phyloP scores from a whole-genome alignment of 164 flowering plant species.

The Kingdonia uniflora region DNA sequence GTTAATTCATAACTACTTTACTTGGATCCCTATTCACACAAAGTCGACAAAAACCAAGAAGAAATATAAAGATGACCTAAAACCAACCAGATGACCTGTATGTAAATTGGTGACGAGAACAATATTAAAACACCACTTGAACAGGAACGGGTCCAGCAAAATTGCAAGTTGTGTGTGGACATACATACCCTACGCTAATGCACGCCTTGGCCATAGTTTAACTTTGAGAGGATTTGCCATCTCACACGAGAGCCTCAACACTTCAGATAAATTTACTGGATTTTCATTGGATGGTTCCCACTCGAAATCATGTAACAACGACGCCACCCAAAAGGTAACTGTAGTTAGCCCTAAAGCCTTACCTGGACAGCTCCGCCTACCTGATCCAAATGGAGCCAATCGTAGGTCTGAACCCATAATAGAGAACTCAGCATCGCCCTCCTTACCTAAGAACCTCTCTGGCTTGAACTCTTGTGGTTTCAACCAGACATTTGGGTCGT shows the following conservation, averaged over 20 bases:
- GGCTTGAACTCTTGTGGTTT: conserved; percentile 43
- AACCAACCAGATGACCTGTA: too few species aligned
- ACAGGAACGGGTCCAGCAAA: too few species aligned
- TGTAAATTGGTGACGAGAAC: too few species aligned
- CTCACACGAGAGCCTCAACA: conserved; percentile 45
- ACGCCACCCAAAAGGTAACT: conserved; percentile 46
- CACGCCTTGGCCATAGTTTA: background rate
- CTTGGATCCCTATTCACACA: too few species aligned
- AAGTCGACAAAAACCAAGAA: too few species aligned
- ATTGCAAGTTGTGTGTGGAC: too few species aligned
- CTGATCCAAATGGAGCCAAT: conserved; percentile 77
- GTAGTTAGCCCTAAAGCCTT: conserved; percentile 50
- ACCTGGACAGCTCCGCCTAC: conserved; percentile 61
- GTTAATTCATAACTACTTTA: too few species aligned
- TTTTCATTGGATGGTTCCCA: conserved; percentile 21
- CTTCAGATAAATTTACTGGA: conserved; percentile 40
- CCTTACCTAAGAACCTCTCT: conserved; percentile 64
- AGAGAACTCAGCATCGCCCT: conserved; percentile 39
- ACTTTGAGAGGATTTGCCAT: background rate
- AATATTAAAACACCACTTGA: too few species aligned
- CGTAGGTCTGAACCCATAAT: conserved; percentile 54
- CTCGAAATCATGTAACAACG: conserved; percentile 36
- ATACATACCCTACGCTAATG: background rate
- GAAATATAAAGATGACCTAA: too few species aligned
- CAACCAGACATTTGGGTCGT: conserved; percentile 43